Evolutionary conservation across 495 filamentous ascomycete species (phyloP), one percentile per base, ranked within the genome.

Genomic region (Aspergillus haitiensis): DNA sequence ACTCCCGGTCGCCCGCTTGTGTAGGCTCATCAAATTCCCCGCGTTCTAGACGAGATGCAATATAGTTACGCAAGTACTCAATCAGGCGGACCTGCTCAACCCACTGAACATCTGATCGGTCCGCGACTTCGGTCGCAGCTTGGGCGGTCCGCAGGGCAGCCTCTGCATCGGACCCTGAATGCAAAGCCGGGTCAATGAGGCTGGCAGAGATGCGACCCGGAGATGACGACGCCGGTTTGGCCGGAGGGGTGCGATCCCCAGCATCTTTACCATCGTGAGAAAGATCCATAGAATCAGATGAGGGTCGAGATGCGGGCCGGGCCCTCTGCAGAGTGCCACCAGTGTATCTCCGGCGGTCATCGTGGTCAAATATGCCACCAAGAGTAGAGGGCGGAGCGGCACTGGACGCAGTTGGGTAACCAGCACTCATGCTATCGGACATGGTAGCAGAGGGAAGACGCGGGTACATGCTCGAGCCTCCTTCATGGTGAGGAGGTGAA

Each of bases 261-360:
- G 83, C 81, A 46, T 71, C 52, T 62, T 76, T 74, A 64, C 67
- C 54, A 64, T 84, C 81, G 50, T 82, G 66, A n/a, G 83, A 81
- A 2, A 81, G 80, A 37, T 86, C 87, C 78, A 86, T 85, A 11
- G 75, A 63, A 32, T 79, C 70, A 32, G 71, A 64, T 36, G 64
- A 58, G 51, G 64, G 66, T 15, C 71, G 72, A 51, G 77, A 68
- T 45, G 77, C 81, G 46, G 74, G 78, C 21, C 77, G 82, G 27
- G 86, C 84, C 64, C 87, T 88, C 74, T 97, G 92, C 49, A 98
- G 80, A 66, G 91, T 86, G 46, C 92, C 91, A 53, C 92, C 92
- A 21, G 89, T 93, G 74, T 91, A 93, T 35, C 92, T 86, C 40
- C 92, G 90, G 50, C 91, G 89, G 58, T 88, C 86, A 55, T 92